A percentile compares a stretch with the other conserved stretches of the same genome.
Conservation (phyloP, 176 grass and related monocot species). For the Oryza nivara region DNA sequence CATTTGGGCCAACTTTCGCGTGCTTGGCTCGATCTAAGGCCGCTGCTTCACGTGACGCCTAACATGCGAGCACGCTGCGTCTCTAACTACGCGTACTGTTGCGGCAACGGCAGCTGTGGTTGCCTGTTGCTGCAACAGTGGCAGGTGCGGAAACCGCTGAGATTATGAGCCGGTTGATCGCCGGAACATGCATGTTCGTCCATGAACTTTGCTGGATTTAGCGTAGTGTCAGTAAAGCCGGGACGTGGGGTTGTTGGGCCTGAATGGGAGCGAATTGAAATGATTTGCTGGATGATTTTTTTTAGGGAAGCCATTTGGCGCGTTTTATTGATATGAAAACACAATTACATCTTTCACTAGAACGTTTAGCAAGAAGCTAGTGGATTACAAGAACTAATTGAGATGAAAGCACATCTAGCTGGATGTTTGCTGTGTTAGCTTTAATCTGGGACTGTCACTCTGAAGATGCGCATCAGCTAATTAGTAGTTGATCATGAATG, state of each 20-base stretch:
- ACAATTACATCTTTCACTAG: no score
- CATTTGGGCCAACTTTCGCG: not conserved
- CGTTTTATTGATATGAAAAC: no score
- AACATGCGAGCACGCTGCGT: not conserved
- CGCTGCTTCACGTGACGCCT: not conserved
- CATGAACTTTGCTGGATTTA: not conserved
- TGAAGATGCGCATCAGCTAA: not conserved
- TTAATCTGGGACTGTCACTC: not conserved
- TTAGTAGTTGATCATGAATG: no score
- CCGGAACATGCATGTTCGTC: not conserved
- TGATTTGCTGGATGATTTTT: not conserved
- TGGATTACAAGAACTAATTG: no score
- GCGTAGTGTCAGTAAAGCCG: not conserved
- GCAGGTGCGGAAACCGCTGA: not conserved
- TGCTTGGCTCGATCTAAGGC: not conserved
- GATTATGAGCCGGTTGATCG: not conserved
- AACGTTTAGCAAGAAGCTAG: no score
- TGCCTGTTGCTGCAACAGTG: not conserved
- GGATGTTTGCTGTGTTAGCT: not conserved
- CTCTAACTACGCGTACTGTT: not conserved
- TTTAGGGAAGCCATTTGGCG: no score
- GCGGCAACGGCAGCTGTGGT: not conserved
- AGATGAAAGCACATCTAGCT: no score
- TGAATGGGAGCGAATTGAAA: not conserved
- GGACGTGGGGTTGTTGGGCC: not conserved